phyloP scores from a whole-genome alignment of 1,284 basidiomycete genomes.

The Apiotrichum porosum region DNA sequence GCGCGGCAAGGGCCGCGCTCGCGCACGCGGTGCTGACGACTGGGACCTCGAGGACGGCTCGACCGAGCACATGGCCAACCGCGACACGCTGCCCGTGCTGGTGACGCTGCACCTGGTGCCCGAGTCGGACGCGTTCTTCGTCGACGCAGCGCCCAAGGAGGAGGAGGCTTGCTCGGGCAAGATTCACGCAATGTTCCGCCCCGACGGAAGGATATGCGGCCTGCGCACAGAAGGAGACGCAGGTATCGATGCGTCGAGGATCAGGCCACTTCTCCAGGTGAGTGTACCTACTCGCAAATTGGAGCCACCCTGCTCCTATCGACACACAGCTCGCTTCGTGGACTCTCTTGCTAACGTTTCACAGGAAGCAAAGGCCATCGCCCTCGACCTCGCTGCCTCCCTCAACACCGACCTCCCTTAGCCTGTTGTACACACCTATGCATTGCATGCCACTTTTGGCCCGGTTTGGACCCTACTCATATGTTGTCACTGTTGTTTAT shows the following conservation, averaged over 20 bases:
- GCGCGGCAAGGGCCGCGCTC: slow-evolving; percentile 27
- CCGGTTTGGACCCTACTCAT: no score
- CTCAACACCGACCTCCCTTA: slow-evolving; percentile 16
- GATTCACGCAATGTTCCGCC: slow-evolving; percentile 39
- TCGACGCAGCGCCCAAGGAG: slow-evolving; percentile 45
- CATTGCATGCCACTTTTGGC: slow-evolving; percentile 5
- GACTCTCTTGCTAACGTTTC: no score
- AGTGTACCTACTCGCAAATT: no score
- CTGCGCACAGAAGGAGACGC: slow-evolving; percentile 41
- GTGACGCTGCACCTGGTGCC: slow-evolving; percentile 44
- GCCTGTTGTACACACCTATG: slow-evolving; percentile 6
- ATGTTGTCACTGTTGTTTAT: no score
- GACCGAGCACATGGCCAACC: slow-evolving; percentile 18
- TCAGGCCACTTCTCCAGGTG: slow-evolving; percentile 30
- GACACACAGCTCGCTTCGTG: no score
- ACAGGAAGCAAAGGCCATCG: slow-evolving; percentile 13
- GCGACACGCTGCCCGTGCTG: slow-evolving; percentile 40
- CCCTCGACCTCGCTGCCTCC: slow-evolving; percentile 8
- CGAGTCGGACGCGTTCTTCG: slow-evolving; percentile 23
- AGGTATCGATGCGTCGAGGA: slow-evolving; percentile 26
- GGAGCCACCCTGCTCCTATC: neutral
- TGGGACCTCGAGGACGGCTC: slow-evolving; percentile 47
- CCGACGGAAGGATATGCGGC: slow-evolving; percentile 37
- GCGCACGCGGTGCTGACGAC: slow-evolving; percentile 40
- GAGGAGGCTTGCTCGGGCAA: slow-evolving; percentile 44